Evolutionary conservation across 768 basidiomycete species (phyloP), one percentile per base, ranked within the genome.

Genomic region (Phlebiopsis flavidoalba): DNA sequence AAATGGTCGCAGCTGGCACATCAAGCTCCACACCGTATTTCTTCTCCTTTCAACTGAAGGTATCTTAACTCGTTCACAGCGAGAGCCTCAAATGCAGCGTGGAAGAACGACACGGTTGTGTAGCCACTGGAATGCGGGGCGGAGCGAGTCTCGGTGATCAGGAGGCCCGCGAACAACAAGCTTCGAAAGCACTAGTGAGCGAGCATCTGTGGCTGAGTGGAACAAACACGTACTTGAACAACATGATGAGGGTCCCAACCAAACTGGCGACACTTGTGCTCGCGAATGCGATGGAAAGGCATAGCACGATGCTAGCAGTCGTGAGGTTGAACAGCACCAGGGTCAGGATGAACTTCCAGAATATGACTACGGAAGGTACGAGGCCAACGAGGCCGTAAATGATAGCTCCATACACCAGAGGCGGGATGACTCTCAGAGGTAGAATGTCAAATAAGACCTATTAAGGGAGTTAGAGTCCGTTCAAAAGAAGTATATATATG

Each of bases 271-370:
- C 86, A 57, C 92, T 88, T 36, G 86, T 87, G 71, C 87, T 92
- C 56, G 87, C 84, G 65, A 97, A 91, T 0, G 91, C 86, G 60
- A 98, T 92, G 22, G 93, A 95, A 37, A 99, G 78, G 74, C 94
- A 82, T 5, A 99, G 76, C 21, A 98, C 90, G 45, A 96, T 89
- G 69, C 89, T 92, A 31, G 95, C 94, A 1, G 97, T 95, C 1
- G 95, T 91, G 66, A 99, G 75, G 76, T 99, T 99, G 86, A 98
- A 98, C 43, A 99, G 76, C 10, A 99, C 94, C 43, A 99, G 82
- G 1, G 89, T 91, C 65, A 98, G 85, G 77, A 98, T 88, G 79
- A 99, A 98, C 77, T 97, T 98, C 97, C 97, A 98, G 79, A 98
- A 98, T 8, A 83, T 85, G 0, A 85, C 77, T 8, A 98, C 91